Conservation (phyloP, 1,284 basidiomycete species). For the Melampsora larici-populina region DNA sequence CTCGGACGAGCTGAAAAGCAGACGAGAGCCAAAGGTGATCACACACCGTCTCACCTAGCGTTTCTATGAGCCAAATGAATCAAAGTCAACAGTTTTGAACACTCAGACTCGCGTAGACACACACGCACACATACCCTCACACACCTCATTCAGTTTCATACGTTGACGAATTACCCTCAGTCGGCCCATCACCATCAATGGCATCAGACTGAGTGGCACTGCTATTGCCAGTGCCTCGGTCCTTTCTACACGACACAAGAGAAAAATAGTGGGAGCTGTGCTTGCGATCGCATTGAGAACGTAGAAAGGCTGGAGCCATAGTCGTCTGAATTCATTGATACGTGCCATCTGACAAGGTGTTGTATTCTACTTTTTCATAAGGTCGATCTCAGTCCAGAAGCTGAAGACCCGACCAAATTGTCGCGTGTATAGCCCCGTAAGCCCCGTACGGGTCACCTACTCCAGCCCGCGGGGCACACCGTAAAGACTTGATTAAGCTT, state of each 20-base stretch:
- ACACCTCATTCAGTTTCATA: neutral
- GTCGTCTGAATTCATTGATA: neutral
- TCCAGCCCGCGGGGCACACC: no score
- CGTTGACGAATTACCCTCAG: neutral
- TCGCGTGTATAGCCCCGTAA: no score
- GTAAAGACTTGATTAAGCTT: no score
- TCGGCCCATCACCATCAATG: slow-evolving; percentile 1
- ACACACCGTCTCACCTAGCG: neutral
- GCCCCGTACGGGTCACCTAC: no score
- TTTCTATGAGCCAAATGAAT: neutral
- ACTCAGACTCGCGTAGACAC: neutral
- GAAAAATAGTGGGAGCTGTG: neutral
- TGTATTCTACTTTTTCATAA: no score
- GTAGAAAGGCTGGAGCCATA: neutral
- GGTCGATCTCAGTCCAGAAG: no score
- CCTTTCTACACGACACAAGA: neutral
- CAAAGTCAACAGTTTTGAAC: neutral
- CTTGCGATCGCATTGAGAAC: neutral
- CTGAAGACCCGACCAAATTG: no score
- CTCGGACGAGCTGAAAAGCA: neutral
- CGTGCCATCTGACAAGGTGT: no score
- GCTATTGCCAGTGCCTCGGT: neutral
- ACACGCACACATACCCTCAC: neutral
- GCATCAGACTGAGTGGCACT: neutral
- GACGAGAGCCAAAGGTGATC: neutral